Base-by-base conservation (phyloP, 352 stramenopile genomes). In the Globisporangium heterothallicum region DNA sequence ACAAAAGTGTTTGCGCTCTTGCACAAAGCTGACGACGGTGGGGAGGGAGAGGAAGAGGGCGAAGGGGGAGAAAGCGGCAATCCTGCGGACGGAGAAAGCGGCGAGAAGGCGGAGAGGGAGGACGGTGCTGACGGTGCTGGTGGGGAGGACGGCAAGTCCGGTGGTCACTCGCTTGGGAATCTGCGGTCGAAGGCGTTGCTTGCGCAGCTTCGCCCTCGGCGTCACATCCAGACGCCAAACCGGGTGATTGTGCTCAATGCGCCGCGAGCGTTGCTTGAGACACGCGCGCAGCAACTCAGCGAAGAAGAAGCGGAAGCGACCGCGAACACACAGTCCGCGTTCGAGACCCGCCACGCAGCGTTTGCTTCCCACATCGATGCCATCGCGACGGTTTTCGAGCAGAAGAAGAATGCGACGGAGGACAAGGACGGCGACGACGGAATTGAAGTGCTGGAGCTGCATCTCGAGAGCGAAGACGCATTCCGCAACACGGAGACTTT, bases 391-490 rank as follows among this genome's bases (percentile, higher is more conserved):
- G 87, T 90, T 43, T 90, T 92, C 41, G 83, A 95, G 59, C 63
- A 70, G 21, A 64, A 57, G 32, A 38, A n/a, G 16, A 30, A 16
- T 9, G 18, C 13, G 34, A 66, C 21, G 26, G 3, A 36, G 49
- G 21, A 6, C 34, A 2, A 67, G 59, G 25, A 46, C 21, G 38
- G 8, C 18, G 47, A 43, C 7, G 60, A 70, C 24, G 63, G 66
- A 2, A 44, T 95, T 18, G 83, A 94, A 55, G 74, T 89, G 5
- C 54, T 94, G 9, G 78, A 91, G 59, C 53, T 91, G 7, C 66
- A 61, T 32, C 57, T 92, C 21, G 54, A 63, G 1, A 69, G 56
- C 14, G 74, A 86, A 14, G 51, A 77, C 13, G 67, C 59, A 9
- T 86, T 72, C 48, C 59, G 62, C 10, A 61, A 77, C 32, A 57